Evolutionary conservation across 1,284 basidiomycete genomes (phyloP), one percentile per base, ranked within the genome.

Genomic region (Baeospora myosura): DNA sequence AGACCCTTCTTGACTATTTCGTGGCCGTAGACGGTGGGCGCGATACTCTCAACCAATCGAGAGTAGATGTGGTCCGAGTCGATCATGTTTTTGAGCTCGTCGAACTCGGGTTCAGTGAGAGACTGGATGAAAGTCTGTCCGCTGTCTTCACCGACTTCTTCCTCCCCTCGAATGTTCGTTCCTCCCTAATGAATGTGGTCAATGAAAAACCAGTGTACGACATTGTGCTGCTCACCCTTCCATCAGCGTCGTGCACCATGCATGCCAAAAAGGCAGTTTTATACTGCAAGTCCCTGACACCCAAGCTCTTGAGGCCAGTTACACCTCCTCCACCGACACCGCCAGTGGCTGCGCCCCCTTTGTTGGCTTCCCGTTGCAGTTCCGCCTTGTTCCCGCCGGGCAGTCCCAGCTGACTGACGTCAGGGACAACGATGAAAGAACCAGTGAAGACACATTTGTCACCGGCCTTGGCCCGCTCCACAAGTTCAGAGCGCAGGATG

Each of bases 401-500:
- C 11, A 98, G 66, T 8, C 94, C 93, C 20, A 99, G 78, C 61
- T 97, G 94, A 46, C 92, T 89, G 25, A 98, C 95, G 62, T 99
- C 96, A 1, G 96, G 96, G 0, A 99, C 92, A 40, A 98, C 96
- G 52, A 98, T 94, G 63, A 98, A 98, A 0, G 92, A 89, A 11
- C 96, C 96, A 2, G 92, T 97, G 60, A 99, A 98, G 31, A 94
- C 84, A 62, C 93, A 97, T 65, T 97, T 98, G 67, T 99, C 96
- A 54, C 96, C 96, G 0, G 96, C 95, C 62, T 99, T 99, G 22
- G 95, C 96, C 17, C 90, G 80, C 61, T 98, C 96, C 21, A 98
- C 96, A 50, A 97, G 78, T 58, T 98, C 96, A 6, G 85, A 84
- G 25, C 96, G 88, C 10, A 98, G 77, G 49, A 98, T 92, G 26